Conservation (phyloP, 2,329 filamentous ascomycete genomes). For the Penicillium verrucosum region DNA sequence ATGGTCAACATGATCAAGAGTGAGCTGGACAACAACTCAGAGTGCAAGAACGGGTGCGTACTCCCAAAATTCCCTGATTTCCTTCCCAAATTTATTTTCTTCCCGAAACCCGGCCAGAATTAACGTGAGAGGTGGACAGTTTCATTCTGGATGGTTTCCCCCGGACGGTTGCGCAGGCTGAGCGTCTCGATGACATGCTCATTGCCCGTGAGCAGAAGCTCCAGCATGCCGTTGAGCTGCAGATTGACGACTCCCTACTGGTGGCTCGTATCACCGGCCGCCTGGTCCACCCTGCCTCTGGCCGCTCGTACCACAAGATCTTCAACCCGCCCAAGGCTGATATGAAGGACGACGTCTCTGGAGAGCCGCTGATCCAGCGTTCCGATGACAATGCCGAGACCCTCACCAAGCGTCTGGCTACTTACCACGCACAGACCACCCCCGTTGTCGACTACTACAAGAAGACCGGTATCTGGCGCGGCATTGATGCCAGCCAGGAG, state of each 20-base stretch:
- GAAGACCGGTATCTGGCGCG: slow-evolving; percentile 94
- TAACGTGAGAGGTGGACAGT: slow-evolving; percentile 46
- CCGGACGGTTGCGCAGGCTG: slow-evolving; percentile 89
- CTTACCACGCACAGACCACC: slow-evolving; percentile 90
- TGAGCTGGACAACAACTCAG: slow-evolving; percentile 87
- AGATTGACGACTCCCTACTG: slow-evolving; percentile 92
- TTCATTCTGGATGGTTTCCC: slow-evolving; percentile 99
- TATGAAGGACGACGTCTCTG: slow-evolving; percentile 96
- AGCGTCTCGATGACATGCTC: slow-evolving; percentile 94
- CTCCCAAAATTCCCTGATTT: neutral
- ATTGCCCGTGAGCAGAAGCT: slow-evolving; percentile 72
- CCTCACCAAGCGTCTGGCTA: slow-evolving; percentile 87
- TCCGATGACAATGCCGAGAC: slow-evolving; percentile 96
- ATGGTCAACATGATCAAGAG: slow-evolving; percentile 99
- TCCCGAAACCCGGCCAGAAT: neutral
- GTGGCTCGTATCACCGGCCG: slow-evolving; percentile 96
- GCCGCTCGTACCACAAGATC: slow-evolving; percentile 94
- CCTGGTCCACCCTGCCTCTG: slow-evolving; percentile 90
- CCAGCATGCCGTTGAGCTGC: slow-evolving; percentile 91
- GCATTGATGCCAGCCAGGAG: slow-evolving; percentile 92
- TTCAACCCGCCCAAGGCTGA: slow-evolving; percentile 95
- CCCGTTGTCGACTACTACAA: slow-evolving; percentile 97
- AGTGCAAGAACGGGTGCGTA: slow-evolving; percentile 91
- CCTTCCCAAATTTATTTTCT: neutral
- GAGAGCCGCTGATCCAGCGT: slow-evolving; percentile 93